A percentile compares a stretch with the other conserved stretches of the same genome.
Conservation (phyloP, 371 early-diverging fungal species). For the Apophysomyces elegans region DNA sequence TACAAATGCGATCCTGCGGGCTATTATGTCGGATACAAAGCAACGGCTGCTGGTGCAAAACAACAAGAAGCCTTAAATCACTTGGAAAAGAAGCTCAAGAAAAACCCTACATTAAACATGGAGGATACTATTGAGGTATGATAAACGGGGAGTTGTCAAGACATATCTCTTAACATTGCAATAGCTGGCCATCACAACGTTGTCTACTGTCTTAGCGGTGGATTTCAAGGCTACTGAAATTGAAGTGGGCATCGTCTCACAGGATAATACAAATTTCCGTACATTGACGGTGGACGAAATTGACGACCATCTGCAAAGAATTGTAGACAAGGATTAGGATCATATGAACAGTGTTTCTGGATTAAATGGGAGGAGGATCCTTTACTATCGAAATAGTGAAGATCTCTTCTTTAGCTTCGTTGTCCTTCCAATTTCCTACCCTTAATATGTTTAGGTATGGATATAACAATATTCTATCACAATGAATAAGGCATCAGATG, state of each 20-base stretch:
- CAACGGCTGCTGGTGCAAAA: constrained; percentile 97
- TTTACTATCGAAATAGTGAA: background rate
- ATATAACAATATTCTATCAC: too few species aligned
- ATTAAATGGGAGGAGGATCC: too few species aligned
- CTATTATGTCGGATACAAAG: constrained; percentile 96
- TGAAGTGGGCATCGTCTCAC: constrained; percentile 90
- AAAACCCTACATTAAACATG: constrained; percentile 73
- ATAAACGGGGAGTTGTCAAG: background rate
- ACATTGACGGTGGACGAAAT: constrained; percentile 84
- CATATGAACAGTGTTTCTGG: too few species aligned
- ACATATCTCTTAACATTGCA: background rate
- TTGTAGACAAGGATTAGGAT: constrained; percentile 82
- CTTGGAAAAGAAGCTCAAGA: constrained; percentile 97
- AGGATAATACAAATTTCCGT: constrained; percentile 79
- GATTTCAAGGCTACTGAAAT: constrained; percentile 96
- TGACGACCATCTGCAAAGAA: constrained; percentile 89
- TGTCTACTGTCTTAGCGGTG: constrained; percentile 88
- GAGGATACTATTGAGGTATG: constrained; percentile 93
- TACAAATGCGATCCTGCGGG: constrained; percentile 99
- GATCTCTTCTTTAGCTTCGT: too few species aligned
- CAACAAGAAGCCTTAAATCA: constrained; percentile 96
- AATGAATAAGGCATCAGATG: too few species aligned
- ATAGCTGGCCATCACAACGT: constrained; percentile 92
- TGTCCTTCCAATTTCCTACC: too few species aligned
- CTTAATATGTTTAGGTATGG: too few species aligned